Evolutionary conservation across 345 rosid species (phyloP), one percentile per base, ranked within the genome.

Genomic region (Lenwebbia sp.): DNA sequence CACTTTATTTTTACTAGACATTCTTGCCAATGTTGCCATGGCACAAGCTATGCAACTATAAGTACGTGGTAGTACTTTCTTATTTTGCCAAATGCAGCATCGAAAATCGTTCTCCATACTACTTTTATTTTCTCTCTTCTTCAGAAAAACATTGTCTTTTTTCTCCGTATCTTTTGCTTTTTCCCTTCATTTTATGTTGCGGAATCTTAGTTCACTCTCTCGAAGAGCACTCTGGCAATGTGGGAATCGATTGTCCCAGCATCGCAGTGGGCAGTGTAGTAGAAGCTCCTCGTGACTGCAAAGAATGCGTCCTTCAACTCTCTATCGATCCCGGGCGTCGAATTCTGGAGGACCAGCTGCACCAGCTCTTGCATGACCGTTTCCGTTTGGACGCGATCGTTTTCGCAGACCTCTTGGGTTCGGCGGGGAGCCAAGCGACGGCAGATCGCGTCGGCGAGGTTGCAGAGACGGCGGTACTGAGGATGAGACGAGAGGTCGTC

Each of bases 171-270:
- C n/a, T n/a, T n/a, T n/a, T n/a, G n/a, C n/a, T n/a, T n/a, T n/a
- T n/a, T n/a, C n/a, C n/a, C n/a, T n/a, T n/a, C n/a, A n/a, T n/a
- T n/a, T n/a, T n/a, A n/a, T n/a, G n/a, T 41, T 41, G 13, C 19
- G 10, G 37, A 41, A 82, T 30, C 51, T 41, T 52, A 93, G 10
- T 86, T 40, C 25, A 95, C 91, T 88, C 86, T 92, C 53, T 96
- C 92, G 84, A 95, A 95, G 83, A 97, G 94, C 25, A 95, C 94
- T 91, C 90, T 94, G 85, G 92, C 87, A 75, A 95, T 92, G 86
- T 97, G 99, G 84, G 86, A 85, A 74, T 92, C 90, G 62, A 93
- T 51, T 3, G 91, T 93, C n/a, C 85, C 90, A 40, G 90, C 87
- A 81, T 90, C 95, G 85, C 90, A 94, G 65, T 91, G 76, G 54